Evolutionary conservation across 2,329 filamentous ascomycete species (phyloP), one percentile per base, ranked within the genome.

Genomic region (Fusarium sp.): DNA sequence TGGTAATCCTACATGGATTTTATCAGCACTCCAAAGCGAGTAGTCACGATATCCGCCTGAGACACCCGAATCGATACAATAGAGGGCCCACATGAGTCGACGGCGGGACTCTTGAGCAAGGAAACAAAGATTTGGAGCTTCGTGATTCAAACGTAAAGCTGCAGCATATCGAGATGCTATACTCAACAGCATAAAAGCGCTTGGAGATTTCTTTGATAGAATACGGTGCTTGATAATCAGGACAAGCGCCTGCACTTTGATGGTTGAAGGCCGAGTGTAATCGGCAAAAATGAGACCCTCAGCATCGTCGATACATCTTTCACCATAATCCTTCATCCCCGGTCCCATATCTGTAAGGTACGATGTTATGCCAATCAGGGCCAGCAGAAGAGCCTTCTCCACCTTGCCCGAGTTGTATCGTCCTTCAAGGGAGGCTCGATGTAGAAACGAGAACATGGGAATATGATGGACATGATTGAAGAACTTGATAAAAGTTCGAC

Each of bases 401-500:
- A 88, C 84, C 66, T 86, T 86, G 49, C 86, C 86, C 7, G 85
- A 83, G 67, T 87, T 84, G 74, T 87, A 87, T 30, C 86, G 82
- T 74, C 88, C 86, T 85, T 88, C 87, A 25, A 88, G 83, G 3
- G 87, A 88, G 14, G 86, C 86, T 27, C 86, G 85, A 71, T 89
- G 87, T 18, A 89, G 77, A 60, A 88, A 89, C 13, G 86, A 87
- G 77, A 86, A 87, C 70, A 86, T 85, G 46, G 87, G 85, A 54
- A 88, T 86, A 66, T 88, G 87, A 76, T 88, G 86, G 42, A 88
- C 82, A 72, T 88, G 84, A 44, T 84, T 84, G 75, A 88, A 88
- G 78, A 87, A 88, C 69, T 84, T 83, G 71, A 86, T 85, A 68
- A 88, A 87, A 8, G 85, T 86, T 41, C 83, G 83, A 52, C 83